phyloP scores from a whole-genome alignment of 805 yeast genomes.

The Schizosaccharomyces lindneri region DNA sequence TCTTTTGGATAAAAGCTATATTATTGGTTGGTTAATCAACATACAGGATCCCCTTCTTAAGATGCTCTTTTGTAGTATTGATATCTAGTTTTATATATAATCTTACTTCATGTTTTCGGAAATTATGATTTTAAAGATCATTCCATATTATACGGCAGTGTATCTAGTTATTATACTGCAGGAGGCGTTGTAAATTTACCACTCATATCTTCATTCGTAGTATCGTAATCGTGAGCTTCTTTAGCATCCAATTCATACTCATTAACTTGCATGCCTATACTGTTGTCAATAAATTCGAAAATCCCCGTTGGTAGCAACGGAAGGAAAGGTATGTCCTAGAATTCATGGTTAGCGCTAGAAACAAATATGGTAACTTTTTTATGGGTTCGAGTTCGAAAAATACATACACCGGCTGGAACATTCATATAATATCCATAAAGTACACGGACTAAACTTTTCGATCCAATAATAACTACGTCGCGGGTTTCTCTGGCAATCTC shows the following conservation, averaged over 20 bases:
- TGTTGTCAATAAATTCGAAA: neutral
- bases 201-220: too few species aligned
- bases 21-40: neutral
- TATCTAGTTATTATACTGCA: too few species aligned
- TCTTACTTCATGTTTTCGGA: too few species aligned
- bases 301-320: neutral
- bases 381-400: neutral
- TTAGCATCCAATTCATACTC: neutral
- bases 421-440: conserved; percentile 91
- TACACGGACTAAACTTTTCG: conserved; percentile 70
- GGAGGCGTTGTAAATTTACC: too few species aligned
- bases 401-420: conserved; percentile 26
- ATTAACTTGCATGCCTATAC: neutral
- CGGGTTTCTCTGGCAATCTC: conserved; percentile 75
- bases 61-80: neutral
- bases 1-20: neutral
- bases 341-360: neutral
- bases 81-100: neutral
- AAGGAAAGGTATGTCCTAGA: neutral
- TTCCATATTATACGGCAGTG: too few species aligned
- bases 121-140: too few species aligned
- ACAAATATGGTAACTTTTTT: neutral
- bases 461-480: conserved; percentile 75
- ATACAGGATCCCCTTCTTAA: neutral
- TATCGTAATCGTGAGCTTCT: too few species aligned